These are phyloP conservation scores for Cerrena zonata DNA, from an alignment of 1,284 basidiomycete species.

Conservation along the genomic window DNA sequence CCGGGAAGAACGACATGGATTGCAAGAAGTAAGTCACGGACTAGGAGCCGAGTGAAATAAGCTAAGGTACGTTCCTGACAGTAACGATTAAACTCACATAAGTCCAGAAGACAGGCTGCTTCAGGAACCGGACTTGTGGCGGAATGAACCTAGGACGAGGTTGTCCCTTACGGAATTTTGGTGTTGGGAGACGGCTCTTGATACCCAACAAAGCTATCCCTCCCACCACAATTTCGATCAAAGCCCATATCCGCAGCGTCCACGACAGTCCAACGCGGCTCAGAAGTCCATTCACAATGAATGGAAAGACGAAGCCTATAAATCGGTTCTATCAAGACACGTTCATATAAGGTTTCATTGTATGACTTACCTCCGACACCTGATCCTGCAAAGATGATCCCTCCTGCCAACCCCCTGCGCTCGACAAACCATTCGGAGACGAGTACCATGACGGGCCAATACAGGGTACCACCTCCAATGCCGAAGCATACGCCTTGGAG, in stretches of 20 bases:
- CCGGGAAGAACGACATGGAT: slow-evolving; percentile 25
- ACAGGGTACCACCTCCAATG: slow-evolving; percentile 22
- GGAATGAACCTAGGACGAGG: slow-evolving; percentile 20
- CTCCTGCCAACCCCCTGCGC: slow-evolving; percentile 23
- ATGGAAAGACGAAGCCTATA: slow-evolving; percentile 24
- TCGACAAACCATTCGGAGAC: slow-evolving; percentile 22
- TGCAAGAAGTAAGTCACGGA: slow-evolving; percentile 20
- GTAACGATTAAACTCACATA: slow-evolving; percentile 19
- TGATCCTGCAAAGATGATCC: slow-evolving; percentile 26
- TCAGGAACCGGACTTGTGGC: slow-evolving; percentile 22
- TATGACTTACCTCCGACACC: slow-evolving; percentile 20
- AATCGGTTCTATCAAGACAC: too few species aligned
- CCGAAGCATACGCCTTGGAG: slow-evolving; percentile 24
- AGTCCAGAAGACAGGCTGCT: slow-evolving; percentile 20
- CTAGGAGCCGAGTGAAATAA: slow-evolving; percentile 20
- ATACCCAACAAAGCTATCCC: slow-evolving; percentile 21
- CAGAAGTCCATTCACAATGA: slow-evolving; percentile 22
- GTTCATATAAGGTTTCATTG: neutral
- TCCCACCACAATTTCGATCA: slow-evolving; percentile 16
- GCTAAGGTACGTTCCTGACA: slow-evolving; percentile 20
- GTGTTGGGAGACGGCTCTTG: slow-evolving; percentile 20
- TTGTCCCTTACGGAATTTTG: slow-evolving; percentile 16
- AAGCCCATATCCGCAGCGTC: slow-evolving; percentile 24
- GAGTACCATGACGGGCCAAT: slow-evolving; percentile 21
- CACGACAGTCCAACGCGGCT: slow-evolving; percentile 20